Evolutionary conservation across 1,284 basidiomycete species (phyloP).

Genomic region (Malassezia brasiliensis): DNA sequence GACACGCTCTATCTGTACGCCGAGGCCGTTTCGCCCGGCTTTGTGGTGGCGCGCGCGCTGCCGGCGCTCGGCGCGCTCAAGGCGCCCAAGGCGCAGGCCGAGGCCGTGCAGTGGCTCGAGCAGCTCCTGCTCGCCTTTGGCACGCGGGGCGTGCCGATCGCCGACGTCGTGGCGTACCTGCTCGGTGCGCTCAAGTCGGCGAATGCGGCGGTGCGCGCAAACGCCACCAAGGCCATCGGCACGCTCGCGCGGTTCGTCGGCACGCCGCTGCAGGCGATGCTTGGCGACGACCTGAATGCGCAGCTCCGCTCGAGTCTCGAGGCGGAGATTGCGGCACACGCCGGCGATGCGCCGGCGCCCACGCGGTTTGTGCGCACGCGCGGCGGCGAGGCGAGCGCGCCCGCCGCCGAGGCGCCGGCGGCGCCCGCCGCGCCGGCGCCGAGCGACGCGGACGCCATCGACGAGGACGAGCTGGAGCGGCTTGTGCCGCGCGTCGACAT

Average conservation of each 20-base stretch:
- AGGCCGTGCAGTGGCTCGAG: slow-evolving; percentile 82
- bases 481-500: slow-evolving; percentile 90
- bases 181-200: slow-evolving; percentile 81
- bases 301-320: slow-evolving; percentile 71
- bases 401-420: slow-evolving; percentile 5
- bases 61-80: slow-evolving; percentile 52
- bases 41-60: slow-evolving; percentile 71
- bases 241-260: slow-evolving; percentile 87
- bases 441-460: slow-evolving; percentile 11
- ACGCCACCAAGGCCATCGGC: slow-evolving; percentile 86
- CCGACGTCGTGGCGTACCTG: slow-evolving; percentile 78
- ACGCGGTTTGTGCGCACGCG: slow-evolving; percentile 61
- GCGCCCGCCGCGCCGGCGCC: slow-evolving; percentile 8
- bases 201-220: slow-evolving; percentile 84
- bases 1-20: slow-evolving; percentile 72
- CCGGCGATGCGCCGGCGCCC: slow-evolving; percentile 72
- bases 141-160: slow-evolving; percentile 71
- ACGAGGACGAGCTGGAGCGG: slow-evolving; percentile 58
- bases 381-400: slow-evolving; percentile 48
- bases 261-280: slow-evolving; percentile 81
- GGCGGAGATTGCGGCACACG: slow-evolving; percentile 59
- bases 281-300: slow-evolving; percentile 64
- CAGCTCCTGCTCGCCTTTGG: slow-evolving; percentile 85
- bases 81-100: slow-evolving; percentile 91
- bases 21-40: slow-evolving; percentile 87